Percentiles rank a stretch among this genome's conserved stretches.
Evolutionary conservation across 2,329 filamentous ascomycete species (phyloP).

Genomic region (Catunica adiposa): DNA sequence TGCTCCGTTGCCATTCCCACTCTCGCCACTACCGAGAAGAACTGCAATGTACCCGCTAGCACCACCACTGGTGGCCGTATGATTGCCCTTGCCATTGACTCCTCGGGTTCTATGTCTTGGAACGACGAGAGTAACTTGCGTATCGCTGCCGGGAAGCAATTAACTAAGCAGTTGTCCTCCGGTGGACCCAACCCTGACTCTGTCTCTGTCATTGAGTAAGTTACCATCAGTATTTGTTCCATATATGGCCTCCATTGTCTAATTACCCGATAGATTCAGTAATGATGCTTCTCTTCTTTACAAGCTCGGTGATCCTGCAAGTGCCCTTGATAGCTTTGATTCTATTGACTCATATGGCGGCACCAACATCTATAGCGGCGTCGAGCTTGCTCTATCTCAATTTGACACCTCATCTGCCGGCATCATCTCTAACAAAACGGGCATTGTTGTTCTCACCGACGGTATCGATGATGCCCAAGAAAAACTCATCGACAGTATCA

Average conservation of each 20-base stretch:
- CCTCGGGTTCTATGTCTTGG: slow-evolving; percentile 16
- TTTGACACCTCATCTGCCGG: slow-evolving; percentile 11
- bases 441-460: slow-evolving; percentile 16
- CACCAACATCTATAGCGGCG: slow-evolving; percentile 15
- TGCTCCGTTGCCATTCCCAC: neutral
- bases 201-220: slow-evolving; percentile 16
- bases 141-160: slow-evolving; percentile 14
- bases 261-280: slow-evolving; percentile 14
- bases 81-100: slow-evolving; percentile 16
- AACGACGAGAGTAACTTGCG: slow-evolving; percentile 15
- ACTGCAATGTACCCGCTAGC: neutral
- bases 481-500: slow-evolving; percentile 13
- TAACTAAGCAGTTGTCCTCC: slow-evolving; percentile 15
- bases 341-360: slow-evolving; percentile 15
- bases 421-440: slow-evolving; percentile 14
- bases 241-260: neutral
- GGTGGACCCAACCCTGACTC: slow-evolving; percentile 14
- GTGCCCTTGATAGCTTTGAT: slow-evolving; percentile 13
- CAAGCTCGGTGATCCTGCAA: slow-evolving; percentile 15
- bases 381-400: slow-evolving; percentile 15
- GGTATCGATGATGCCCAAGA: slow-evolving; percentile 15
- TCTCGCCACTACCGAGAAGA: neutral
- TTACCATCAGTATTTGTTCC: neutral
- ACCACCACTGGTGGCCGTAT: slow-evolving; percentile 15
- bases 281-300: slow-evolving; percentile 14